Evolutionary conservation across 768 basidiomycete species (phyloP), one percentile per base, ranked within the genome.

Genomic region (Suillus brevipes): DNA sequence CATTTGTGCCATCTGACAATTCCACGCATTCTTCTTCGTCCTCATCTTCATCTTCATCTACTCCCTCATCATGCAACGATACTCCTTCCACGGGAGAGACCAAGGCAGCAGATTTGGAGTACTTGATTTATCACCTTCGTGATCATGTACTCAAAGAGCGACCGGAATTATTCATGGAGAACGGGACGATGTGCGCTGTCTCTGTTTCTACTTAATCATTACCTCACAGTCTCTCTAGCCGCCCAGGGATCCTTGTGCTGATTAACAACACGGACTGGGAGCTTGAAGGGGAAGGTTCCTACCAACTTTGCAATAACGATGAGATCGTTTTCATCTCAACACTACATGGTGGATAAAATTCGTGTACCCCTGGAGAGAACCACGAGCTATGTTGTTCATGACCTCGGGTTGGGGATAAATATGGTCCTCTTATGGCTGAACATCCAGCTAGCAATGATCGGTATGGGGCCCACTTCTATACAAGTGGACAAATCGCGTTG

Each of bases 191-290:
- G 96, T 97, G 76, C 72, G 89, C 82, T 8, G 60, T 53, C 6
- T 18, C 52, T 49, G 42, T 36, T 42, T 45, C 20, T 52, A 28
- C 37, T 36, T 36, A 18, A 34, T 14, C 40, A 25, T 36, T 50
- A 64, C 16, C 43, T 65, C 10, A 70, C 25, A 4, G 18, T 58
- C n/a, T 13, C 45, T 38, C 1, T 71, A 97, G 97, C 45, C 95
- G 97, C 10, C 97, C 97, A 0, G 97, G 97, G 0, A 97, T 99
- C 43, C 82, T 99, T 4, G 97, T 99, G 4, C 82, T 99, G n/a
- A 87, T 99, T 62, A 99, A 99, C 72, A 93, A 97, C 70, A 93
- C 93, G 1, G 97, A 99, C 71, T 98, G 97, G 97, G 96, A 99
- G 76, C 82, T 99, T 7, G 97, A 98, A 75, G 95, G 94, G 40